Evolutionary conservation across 2,329 filamentous ascomycete genomes (phyloP).

Genomic region (Alternaria tenuissima): DNA sequence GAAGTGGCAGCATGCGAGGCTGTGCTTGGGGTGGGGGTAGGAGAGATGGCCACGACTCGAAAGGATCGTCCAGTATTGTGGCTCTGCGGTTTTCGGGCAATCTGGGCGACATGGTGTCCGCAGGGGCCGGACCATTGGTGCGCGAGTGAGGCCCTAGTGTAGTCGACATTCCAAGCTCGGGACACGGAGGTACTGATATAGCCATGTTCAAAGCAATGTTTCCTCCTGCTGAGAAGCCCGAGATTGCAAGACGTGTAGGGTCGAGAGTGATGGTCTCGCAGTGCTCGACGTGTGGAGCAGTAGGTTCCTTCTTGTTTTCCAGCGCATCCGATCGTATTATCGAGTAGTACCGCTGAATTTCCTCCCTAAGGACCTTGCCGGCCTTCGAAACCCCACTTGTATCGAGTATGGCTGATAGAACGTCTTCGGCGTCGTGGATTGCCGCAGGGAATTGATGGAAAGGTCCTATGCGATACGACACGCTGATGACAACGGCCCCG

Average conservation of each 20-base stretch:
- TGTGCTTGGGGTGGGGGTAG: conserved; percentile 48
- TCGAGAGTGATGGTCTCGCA: conserved; percentile 48
- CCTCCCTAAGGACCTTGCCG: conserved; percentile 44
- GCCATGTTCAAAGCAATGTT: conserved; percentile 59
- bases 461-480: conserved; percentile 59
- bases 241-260: conserved; percentile 51
- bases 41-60: conserved; percentile 47
- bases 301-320: conserved; percentile 26
- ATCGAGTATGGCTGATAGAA: conserved; percentile 54
- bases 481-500: conserved; percentile 54
- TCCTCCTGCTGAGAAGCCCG: conserved; percentile 57
- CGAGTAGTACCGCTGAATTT: conserved; percentile 45
- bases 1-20: conserved; percentile 48
- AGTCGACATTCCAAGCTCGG: conserved; percentile 28
- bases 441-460: conserved; percentile 58
- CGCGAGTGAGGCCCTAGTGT: conserved; percentile 13
- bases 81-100: conserved; percentile 39
- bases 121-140: conserved; percentile 16
- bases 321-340: conserved; percentile 34
- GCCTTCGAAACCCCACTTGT: conserved; percentile 41
- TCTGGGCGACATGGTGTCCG: conserved; percentile 37
- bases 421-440: conserved; percentile 59
- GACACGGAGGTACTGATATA: conserved; percentile 46
- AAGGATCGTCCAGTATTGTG: conserved; percentile 43
- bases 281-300: conserved; percentile 25